phyloP scores from a whole-genome alignment of 345 rosid genomes.

The Erodium maritimum region DNA sequence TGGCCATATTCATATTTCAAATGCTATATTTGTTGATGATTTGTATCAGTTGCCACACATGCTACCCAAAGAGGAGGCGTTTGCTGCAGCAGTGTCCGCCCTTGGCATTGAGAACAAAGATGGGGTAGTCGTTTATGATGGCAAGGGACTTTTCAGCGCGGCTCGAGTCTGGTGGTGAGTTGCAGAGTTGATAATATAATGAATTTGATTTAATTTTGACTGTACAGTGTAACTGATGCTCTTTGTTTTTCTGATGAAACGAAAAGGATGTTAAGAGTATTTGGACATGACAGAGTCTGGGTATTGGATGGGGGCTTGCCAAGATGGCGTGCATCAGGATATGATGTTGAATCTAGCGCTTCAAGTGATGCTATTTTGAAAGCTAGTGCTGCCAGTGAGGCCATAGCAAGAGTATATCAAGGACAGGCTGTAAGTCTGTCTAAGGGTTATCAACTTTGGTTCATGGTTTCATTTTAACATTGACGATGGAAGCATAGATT shows the following conservation, averaged over 20 bases:
- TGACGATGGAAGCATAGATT: too few species aligned
- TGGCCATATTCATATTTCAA: neutral
- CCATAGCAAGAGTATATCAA: slow-evolving; percentile 82
- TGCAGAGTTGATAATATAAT: slow-evolving; percentile 4
- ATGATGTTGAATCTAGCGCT: slow-evolving; percentile 97
- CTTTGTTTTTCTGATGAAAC: slow-evolving; percentile 4
- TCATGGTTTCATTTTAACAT: neutral
- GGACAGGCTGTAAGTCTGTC: slow-evolving; percentile 67
- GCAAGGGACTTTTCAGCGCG: slow-evolving; percentile 93
- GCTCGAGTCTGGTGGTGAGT: slow-evolving; percentile 99
- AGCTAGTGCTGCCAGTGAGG: slow-evolving; percentile 96
- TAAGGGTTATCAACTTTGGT: neutral
- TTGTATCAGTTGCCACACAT: slow-evolving; percentile 83
- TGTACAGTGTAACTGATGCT: neutral
- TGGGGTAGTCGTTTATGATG: slow-evolving; percentile 92
- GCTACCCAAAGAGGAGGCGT: slow-evolving; percentile 94
- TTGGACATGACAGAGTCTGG: slow-evolving; percentile 89
- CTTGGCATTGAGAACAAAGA: slow-evolving; percentile 87
- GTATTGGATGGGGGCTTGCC: slow-evolving; percentile 96
- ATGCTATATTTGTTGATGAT: slow-evolving; percentile 2
- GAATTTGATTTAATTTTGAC: neutral
- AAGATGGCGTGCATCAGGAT: slow-evolving; percentile 95
- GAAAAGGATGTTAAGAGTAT: slow-evolving; percentile 87
- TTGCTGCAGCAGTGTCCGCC: slow-evolving; percentile 92
- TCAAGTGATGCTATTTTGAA: slow-evolving; percentile 88